Evolutionary conservation across 805 yeast species (phyloP), one percentile per base, ranked within the genome.

Genomic region (Saturnispora sekii): DNA sequence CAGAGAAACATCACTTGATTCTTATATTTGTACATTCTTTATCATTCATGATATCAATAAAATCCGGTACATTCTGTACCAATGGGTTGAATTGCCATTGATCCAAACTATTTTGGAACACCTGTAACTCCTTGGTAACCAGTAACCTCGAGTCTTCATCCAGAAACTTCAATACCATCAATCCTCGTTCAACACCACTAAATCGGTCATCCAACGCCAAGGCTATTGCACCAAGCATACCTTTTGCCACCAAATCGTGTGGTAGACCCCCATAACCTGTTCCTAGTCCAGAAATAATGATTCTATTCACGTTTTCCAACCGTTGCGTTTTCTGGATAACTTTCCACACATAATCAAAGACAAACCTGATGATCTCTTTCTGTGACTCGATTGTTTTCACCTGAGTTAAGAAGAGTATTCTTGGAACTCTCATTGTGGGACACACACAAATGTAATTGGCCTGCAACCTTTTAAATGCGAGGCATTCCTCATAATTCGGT

Each of bases 341-440:
- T 37, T 57, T 60, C 73, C 73, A 68, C 0, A 63, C 59, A 48
- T 62, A 57, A 45, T 68, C 72, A 48, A 64, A 68, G 1, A 67
- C 57, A 38, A 55, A 52, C 34, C 60, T 40, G 2, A 50, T 36
- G 12, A 41, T 39, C 16, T 45, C 28, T n/a, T 34, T 30, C 11
- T 29, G 35, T 1, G 30, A 18, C 5, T 41, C 40, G 12, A 21
- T 6, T 6, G 8, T 21, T 21, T 21, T 43, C 41, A 26, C 45
- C 28, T 17, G 48, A n/a, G 8, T 53, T 51, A 16, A 34, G 10
- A 10, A 39, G 33, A 12, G 38, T 5, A 46, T 34, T n/a, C 56
- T 44, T 0, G 72, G 72, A 0, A 56, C 59, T 33, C 68, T 48
- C 73, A 67, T 68, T 2, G 72, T 67, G 1, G 73, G 72, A 4